Evolutionary conservation across 371 early-diverging fungal species (phyloP).

Genomic region (Mucor ambiguus): DNA sequence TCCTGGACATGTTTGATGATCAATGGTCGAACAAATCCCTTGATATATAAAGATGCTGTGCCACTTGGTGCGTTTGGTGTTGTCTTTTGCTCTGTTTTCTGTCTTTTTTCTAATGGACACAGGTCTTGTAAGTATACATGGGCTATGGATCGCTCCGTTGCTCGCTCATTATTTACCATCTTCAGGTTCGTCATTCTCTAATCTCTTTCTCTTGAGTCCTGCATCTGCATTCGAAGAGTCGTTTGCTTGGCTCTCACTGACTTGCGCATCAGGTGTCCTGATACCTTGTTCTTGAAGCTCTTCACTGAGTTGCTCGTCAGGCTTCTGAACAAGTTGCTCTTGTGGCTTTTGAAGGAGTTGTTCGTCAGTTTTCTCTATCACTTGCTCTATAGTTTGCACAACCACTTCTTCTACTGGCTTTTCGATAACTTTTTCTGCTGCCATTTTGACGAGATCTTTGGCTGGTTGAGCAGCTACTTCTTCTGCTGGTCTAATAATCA

Average conservation of each 20-base stretch:
- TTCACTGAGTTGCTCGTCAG: neutral
- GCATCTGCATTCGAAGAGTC: conserved; percentile 11
- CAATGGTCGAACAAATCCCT: conserved; percentile 80
- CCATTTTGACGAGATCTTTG: too few species aligned
- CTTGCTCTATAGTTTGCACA: conserved; percentile 15
- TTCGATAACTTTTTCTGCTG: conserved; percentile 14
- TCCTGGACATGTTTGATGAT: conserved; percentile 64
- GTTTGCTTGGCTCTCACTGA: neutral
- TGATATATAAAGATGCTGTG: conserved; percentile 60
- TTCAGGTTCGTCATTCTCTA: neutral
- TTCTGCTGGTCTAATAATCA: too few species aligned
- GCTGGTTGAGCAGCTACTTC: too few species aligned
- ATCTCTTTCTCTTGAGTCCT: conserved; percentile 24
- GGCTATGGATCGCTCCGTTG: neutral
- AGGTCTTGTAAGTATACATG: neutral
- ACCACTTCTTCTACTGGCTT: neutral
- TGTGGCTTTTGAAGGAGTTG: neutral
- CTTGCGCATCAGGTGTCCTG: neutral
- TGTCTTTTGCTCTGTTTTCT: neutral
- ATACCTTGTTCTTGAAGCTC: neutral
- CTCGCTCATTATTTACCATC: neutral
- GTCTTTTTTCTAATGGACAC: neutral
- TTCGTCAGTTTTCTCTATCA: neutral
- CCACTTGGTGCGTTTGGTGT: neutral
- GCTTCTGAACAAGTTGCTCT: conserved; percentile 18